Percentiles rank a stretch among this genome's conserved stretches.
phyloP scores from a whole-genome alignment of 345 rosid genomes.

The Excoecaria cochinchinensis region DNA sequence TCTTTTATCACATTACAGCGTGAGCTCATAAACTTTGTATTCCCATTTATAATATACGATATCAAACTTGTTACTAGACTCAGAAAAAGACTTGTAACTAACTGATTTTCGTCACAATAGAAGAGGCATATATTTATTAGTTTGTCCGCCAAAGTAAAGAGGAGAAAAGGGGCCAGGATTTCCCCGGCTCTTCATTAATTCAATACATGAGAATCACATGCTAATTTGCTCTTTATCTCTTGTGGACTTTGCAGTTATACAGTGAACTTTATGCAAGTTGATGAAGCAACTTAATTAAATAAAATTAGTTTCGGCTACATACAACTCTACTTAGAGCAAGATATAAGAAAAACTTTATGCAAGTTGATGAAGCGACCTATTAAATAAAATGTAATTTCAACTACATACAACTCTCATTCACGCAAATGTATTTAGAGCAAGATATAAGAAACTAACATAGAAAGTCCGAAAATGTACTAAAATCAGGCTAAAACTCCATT shows the following conservation, averaged over 20 bases:
- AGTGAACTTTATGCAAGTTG: neutral
- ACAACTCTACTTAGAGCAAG: neutral
- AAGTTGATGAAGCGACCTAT: neutral
- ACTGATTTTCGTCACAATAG: neutral
- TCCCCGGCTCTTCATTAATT: neutral
- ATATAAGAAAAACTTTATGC: neutral
- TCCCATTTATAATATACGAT: neutral
- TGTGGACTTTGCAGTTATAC: neutral
- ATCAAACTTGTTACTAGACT: neutral
- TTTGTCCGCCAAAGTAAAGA: neutral
- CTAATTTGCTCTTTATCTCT: neutral
- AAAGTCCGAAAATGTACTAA: neutral
- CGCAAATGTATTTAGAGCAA: neutral
- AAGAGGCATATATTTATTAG: neutral
- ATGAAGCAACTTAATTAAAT: neutral
- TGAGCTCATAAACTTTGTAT: neutral
- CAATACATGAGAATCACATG: neutral
- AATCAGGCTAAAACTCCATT: neutral
- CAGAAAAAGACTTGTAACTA: neutral
- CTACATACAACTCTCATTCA: neutral
- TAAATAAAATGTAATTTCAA: neutral
- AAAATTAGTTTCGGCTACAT: neutral
- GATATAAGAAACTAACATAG: neutral
- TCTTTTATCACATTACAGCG: neutral
- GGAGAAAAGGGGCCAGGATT: too few species aligned